Conservation (phyloP, 164 flowering plant genomes). For the Taxillus chinensis region DNA sequence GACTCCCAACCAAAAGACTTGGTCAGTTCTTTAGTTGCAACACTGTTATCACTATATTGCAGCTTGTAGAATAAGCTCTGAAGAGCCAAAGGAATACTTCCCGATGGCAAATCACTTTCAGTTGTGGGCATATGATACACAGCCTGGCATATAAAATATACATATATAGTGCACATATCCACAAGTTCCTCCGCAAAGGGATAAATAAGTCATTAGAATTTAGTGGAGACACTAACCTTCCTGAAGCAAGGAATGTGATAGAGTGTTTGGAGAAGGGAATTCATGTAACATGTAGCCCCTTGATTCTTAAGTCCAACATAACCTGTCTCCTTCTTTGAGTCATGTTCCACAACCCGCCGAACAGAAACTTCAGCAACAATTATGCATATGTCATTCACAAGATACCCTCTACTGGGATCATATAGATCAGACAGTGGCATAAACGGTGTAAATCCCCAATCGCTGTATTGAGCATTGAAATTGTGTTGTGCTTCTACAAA, state of each 20-base stretch:
- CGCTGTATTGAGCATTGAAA: no score
- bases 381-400: no score
- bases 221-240: constrained; percentile 26
- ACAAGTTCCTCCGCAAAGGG: no score
- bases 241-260: constrained; percentile 64
- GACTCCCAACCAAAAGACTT: constrained; percentile 70
- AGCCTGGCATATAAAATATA: constrained; percentile 25
- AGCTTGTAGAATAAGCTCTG: constrained; percentile 67
- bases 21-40: constrained; percentile 59
- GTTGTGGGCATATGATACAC: constrained; percentile 70
- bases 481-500: no score
- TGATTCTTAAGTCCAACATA: constrained; percentile 70
- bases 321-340: constrained; percentile 69
- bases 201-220: no score
- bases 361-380: no score
- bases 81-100: constrained; percentile 55
- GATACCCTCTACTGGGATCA: no score
- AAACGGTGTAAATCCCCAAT: no score
- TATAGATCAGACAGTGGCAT: no score
- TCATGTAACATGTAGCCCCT: constrained; percentile 80
- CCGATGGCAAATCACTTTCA: constrained; percentile 60
- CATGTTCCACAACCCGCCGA: constrained; percentile 4
- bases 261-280: constrained; percentile 64
- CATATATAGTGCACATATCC: no score
- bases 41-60: constrained; percentile 58